A percentile compares a stretch with the other conserved stretches of the same genome.
Conservation (phyloP, 2,329 filamentous ascomycete genomes). For the Massarina eburnea region DNA sequence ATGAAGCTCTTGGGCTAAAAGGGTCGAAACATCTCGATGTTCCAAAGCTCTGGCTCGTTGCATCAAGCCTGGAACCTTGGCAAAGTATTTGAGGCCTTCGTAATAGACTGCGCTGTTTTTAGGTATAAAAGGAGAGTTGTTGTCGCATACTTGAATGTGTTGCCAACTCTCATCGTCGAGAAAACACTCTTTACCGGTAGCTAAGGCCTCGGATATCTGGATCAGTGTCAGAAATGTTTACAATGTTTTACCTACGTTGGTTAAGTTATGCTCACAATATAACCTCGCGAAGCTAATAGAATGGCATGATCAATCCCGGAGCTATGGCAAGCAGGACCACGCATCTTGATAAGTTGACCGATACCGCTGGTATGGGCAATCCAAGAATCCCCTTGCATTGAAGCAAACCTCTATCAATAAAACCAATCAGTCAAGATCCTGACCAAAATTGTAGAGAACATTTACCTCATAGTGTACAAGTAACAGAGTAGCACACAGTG, state of each 20-base stretch:
- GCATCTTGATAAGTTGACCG: conserved; percentile 1
- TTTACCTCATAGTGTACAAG: conserved; percentile 8
- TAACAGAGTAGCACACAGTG: conserved; percentile 2
- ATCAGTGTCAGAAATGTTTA: not conserved
- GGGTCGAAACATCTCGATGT: not conserved
- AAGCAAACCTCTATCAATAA: conserved; percentile 1
- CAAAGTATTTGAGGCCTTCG: conserved; percentile 2
- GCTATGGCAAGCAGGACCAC: conserved; percentile 1
- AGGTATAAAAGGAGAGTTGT: not conserved
- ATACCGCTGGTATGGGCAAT: conserved; percentile 2
- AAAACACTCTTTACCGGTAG: not conserved
- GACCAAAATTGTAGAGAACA: no score
- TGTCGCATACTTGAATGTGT: not conserved
- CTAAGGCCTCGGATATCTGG: conserved; percentile 4
- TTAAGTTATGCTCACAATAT: conserved; percentile 1
- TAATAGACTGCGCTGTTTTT: not conserved
- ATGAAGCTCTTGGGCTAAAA: not conserved
- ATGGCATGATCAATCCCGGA: conserved; percentile 5
- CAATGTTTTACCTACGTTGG: not conserved
- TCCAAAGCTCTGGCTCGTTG: not conserved
- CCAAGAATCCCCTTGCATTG: conserved; percentile 1
- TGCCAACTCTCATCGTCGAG: conserved; percentile 1
- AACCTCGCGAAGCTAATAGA: conserved; percentile 3
- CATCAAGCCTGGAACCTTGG: conserved; percentile 1
- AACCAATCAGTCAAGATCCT: no score